Evolutionary conservation across 768 basidiomycete species (phyloP).

Genomic region (Fibroporia radiculosa): DNA sequence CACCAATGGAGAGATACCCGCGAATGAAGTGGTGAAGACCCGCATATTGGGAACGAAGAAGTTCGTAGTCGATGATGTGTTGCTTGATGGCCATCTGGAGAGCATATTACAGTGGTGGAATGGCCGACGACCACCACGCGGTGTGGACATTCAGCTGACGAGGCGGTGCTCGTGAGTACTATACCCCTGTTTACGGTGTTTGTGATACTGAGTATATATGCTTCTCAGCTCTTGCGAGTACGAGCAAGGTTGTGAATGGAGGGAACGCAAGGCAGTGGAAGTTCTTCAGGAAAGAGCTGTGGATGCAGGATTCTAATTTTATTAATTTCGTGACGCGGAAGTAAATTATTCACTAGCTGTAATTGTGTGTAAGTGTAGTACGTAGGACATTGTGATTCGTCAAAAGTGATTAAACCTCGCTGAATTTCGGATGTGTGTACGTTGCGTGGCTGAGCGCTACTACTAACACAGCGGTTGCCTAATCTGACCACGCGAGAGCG

Average conservation of each 20-base stretch:
- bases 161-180: conserved; percentile 58
- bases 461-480: not conserved
- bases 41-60: conserved; percentile 56
- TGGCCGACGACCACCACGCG: conserved; percentile 58
- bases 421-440: no score
- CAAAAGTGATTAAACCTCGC: not conserved
- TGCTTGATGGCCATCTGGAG: conserved; percentile 47
- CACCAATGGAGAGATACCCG: conserved; percentile 6
- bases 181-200: not conserved
- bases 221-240: conserved; percentile 63
- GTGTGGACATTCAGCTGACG: conserved; percentile 55
- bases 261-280: conserved; percentile 36
- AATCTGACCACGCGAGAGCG: no score
- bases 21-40: conserved; percentile 6
- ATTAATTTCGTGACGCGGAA: not conserved
- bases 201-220: not conserved
- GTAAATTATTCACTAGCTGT: not conserved
- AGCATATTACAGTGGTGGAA: conserved; percentile 69
- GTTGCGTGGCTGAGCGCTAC: no score
- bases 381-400: no score
- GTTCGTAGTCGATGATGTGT: conserved; percentile 45
- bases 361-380: no score
- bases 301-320: not conserved
- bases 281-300: not conserved
- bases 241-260: conserved; percentile 71